Conservation (phyloP, 2,329 filamentous ascomycete genomes). For the Aspergillus pseudoglaucus region DNA sequence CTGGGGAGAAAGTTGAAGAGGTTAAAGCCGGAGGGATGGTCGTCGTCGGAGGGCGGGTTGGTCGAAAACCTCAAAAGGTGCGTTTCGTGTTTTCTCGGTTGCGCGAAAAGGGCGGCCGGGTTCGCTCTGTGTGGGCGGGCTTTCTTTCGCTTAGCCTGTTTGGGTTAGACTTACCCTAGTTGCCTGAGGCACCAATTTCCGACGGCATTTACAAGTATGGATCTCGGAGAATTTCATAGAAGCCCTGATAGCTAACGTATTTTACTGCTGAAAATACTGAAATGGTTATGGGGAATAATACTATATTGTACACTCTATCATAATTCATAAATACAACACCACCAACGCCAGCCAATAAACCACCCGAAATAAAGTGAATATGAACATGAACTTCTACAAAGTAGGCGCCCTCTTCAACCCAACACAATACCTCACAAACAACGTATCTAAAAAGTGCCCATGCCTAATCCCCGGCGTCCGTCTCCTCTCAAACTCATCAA, state of each 20-base stretch:
- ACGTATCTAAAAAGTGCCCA: slow-evolving; percentile 75
- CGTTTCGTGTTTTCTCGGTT: too few species aligned
- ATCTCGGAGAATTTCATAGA: too few species aligned
- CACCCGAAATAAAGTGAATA: slow-evolving; percentile 1
- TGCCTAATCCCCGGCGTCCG: slow-evolving; percentile 82
- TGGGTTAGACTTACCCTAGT: slow-evolving; percentile 35
- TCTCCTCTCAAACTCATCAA: slow-evolving; percentile 66
- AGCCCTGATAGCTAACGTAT: too few species aligned
- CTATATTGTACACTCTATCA: slow-evolving; percentile 16
- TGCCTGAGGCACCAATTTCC: slow-evolving; percentile 11
- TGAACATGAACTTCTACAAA: slow-evolving; percentile 14
- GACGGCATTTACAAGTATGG: too few species aligned
- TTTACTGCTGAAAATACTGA: too few species aligned
- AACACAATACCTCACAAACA: slow-evolving; percentile 69
- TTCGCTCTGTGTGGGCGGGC: slow-evolving; percentile 26
- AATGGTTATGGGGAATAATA: background rate
- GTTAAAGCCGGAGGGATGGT: slow-evolving; percentile 29
- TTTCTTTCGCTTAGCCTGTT: slow-evolving; percentile 36
- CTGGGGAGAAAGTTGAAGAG: slow-evolving; percentile 24
- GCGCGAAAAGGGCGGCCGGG: too few species aligned
- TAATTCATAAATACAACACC: slow-evolving; percentile 13
- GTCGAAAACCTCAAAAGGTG: background rate
- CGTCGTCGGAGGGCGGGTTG: slow-evolving; percentile 29
- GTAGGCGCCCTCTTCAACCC: slow-evolving; percentile 42
- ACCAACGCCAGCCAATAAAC: background rate